Evolutionary conservation across 192 early-diverging fungal genomes (phyloP).

Genomic region (Umbelopsis isabellina): DNA sequence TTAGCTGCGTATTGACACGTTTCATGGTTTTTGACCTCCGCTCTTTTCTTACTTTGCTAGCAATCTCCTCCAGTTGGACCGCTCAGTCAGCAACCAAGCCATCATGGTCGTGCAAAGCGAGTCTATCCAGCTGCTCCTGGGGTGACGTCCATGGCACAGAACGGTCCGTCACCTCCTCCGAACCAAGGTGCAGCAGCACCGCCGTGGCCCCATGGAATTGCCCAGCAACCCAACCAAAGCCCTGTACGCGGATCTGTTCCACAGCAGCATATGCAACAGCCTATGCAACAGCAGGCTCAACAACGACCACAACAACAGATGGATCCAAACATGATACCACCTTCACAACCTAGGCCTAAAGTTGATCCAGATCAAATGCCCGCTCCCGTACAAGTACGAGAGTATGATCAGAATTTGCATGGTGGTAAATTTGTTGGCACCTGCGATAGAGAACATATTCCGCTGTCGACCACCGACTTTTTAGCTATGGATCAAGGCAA

Average conservation of each 20-base stretch:
- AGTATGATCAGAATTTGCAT: constrained; percentile 77
- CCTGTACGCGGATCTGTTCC: background rate
- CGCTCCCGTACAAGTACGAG: constrained; percentile 84
- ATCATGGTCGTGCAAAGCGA: constrained; percentile 20
- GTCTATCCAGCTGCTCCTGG: constrained; percentile 37
- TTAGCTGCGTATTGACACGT: constrained; percentile 1
- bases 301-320: constrained; percentile 39
- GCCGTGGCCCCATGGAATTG: constrained; percentile 43
- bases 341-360: constrained; percentile 50
- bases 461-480: constrained; percentile 83
- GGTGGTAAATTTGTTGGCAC: constrained; percentile 76
- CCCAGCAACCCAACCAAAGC: constrained; percentile 25
- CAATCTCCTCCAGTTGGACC: constrained; percentile 10
- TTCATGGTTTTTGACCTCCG: background rate
- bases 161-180: background rate
- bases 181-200: constrained; percentile 38
- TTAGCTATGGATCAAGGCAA: constrained; percentile 92
- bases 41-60: background rate
- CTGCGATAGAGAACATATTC: constrained; percentile 66
- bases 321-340: constrained; percentile 38
- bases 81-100: background rate
- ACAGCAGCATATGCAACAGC: constrained; percentile 20
- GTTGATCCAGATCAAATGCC: constrained; percentile 98
- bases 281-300: background rate
- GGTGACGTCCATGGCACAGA: background rate